Conservation (phyloP, 768 basidiomycete genomes). For the Calocybe gangraenosa region DNA sequence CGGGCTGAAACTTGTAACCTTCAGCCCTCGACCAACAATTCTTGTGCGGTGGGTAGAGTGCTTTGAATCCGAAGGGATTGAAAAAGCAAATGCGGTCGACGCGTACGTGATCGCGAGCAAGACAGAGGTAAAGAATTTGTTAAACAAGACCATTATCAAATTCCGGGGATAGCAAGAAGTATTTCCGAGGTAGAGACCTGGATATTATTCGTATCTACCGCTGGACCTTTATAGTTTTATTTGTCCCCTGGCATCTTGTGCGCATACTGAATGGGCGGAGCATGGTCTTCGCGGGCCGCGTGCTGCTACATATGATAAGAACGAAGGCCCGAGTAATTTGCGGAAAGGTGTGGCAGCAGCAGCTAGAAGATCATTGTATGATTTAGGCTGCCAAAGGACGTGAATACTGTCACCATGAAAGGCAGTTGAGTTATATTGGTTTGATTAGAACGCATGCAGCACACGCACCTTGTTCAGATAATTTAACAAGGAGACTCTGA, state of each 20-base stretch:
- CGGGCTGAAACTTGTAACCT: slow-evolving; percentile 33
- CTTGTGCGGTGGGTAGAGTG: slow-evolving; percentile 29
- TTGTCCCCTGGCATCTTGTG: background rate
- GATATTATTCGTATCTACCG: background rate
- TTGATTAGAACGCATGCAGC: no score
- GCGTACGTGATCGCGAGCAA: slow-evolving; percentile 25
- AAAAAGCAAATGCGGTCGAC: slow-evolving; percentile 21
- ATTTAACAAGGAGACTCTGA: background rate
- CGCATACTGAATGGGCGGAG: background rate
- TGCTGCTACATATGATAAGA: background rate
- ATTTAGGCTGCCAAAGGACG: background rate
- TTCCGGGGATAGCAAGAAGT: background rate
- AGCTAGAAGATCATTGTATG: background rate
- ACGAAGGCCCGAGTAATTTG: background rate
- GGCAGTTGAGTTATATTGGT: no score
- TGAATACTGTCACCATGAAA: background rate
- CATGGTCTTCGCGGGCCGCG: slow-evolving; percentile 1
- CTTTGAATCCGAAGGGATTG: slow-evolving; percentile 24
- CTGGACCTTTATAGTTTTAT: slow-evolving; percentile 1
- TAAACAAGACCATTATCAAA: slow-evolving; percentile 21
- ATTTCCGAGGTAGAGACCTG: background rate
- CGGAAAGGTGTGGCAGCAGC: background rate
- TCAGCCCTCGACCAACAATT: slow-evolving; percentile 23
- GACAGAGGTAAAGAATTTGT: slow-evolving; percentile 26
- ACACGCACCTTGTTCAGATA: no score